Conservation (phyloP, 441 rosid genomes). For the Cnidoscolus chayamansa region DNA sequence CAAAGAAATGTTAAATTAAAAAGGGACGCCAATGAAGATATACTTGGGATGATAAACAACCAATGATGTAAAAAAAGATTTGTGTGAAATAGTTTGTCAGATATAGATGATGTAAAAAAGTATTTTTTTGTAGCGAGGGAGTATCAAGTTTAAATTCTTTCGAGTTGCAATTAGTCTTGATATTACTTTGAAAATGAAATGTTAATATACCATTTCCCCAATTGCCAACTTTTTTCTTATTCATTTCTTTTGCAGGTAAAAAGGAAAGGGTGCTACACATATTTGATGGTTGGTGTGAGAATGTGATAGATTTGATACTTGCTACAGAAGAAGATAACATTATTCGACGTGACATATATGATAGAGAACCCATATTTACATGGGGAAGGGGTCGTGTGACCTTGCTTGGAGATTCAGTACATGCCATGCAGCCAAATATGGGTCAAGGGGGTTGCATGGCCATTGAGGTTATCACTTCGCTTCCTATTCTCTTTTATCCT, state of each 20-base stretch:
- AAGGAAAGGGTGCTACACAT: slow-evolving; percentile 74
- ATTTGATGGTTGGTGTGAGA: slow-evolving; percentile 91
- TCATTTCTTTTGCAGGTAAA: slow-evolving; percentile 44
- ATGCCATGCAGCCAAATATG: slow-evolving; percentile 96
- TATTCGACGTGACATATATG: slow-evolving; percentile 86
- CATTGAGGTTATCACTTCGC: slow-evolving; percentile 56
- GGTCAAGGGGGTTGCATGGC: slow-evolving; percentile 99
- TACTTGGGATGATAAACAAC: not conserved
- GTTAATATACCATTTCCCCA: not conserved
- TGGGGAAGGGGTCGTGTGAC: slow-evolving; percentile 96
- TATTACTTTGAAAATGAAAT: not conserved
- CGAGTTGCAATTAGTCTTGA: not conserved
- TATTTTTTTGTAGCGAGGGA: not conserved
- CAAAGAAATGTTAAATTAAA: slow-evolving; percentile 5
- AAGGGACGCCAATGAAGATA: not conserved
- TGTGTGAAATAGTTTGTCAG: no score
- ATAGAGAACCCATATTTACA: slow-evolving; percentile 57
- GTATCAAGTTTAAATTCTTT: not conserved
- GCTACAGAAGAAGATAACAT: slow-evolving; percentile 77
- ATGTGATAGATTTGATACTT: slow-evolving; percentile 62
- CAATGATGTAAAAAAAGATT: not conserved
- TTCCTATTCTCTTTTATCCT: slow-evolving; percentile 1
- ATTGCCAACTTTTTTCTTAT: slow-evolving; percentile 6
- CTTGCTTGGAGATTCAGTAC: slow-evolving; percentile 85
- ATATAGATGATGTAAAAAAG: no score